Evolutionary conservation across 768 basidiomycete species (phyloP).

Genomic region (Rhizopogon vesiculosus): DNA sequence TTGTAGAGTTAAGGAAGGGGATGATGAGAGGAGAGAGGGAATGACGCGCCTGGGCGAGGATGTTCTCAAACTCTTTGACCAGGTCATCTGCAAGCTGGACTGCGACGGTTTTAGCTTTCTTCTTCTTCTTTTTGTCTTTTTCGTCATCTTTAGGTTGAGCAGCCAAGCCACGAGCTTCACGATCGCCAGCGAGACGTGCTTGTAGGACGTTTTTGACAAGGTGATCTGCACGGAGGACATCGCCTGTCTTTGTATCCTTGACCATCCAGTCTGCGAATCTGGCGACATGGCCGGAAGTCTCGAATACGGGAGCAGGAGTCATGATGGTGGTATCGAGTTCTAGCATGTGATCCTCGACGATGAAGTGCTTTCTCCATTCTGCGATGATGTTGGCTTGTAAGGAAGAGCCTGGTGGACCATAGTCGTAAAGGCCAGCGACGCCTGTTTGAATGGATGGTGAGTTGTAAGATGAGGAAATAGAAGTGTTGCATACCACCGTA

Average conservation of each 20-base stretch:
- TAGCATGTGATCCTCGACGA: conserved; percentile 97
- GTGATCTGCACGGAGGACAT: conserved; percentile 95
- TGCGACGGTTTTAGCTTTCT: conserved; percentile 59
- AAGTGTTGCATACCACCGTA: conserved; percentile 72
- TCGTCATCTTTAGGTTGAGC: conserved; percentile 62
- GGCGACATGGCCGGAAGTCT: conserved; percentile 96
- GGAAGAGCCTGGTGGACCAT: conserved; percentile 93
- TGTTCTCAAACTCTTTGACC: conserved; percentile 72
- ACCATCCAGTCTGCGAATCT: conserved; percentile 99
- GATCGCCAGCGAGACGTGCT: conserved; percentile 84
- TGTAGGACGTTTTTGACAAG: conserved; percentile 91
- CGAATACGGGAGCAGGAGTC: conserved; percentile 92
- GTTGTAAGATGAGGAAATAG: not conserved
- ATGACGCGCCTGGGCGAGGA: conserved; percentile 79
- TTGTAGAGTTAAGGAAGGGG: not conserved
- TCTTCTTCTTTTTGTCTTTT: conserved; percentile 51
- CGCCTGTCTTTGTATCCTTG: conserved; percentile 91
- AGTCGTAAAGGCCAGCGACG: conserved; percentile 96
- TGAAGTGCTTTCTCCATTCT: conserved; percentile 97
- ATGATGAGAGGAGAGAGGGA: not conserved
- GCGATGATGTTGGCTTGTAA: conserved; percentile 95
- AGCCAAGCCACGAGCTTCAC: conserved; percentile 78
- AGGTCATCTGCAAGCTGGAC: conserved; percentile 71
- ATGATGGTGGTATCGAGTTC: conserved; percentile 98
- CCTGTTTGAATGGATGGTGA: conserved; percentile 41